Evolutionary conservation across 345 rosid genomes (phyloP), one percentile per base, ranked within the genome.

Genomic region (Melaleuca alternifolia): DNA sequence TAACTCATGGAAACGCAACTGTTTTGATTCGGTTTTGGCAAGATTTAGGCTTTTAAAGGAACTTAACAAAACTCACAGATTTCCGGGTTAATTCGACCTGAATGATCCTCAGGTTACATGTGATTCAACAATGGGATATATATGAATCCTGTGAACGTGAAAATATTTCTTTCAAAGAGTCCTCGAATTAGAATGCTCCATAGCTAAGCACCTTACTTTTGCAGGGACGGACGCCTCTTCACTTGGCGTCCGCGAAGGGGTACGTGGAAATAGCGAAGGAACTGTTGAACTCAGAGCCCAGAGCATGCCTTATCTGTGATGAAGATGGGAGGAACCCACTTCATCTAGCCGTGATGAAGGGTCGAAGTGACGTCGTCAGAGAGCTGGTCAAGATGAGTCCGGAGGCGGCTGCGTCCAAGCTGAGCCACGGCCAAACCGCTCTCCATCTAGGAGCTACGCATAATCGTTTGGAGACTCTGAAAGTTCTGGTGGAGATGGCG

Each of bases 381-480:
- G 75, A 77, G 51, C n/a, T 76, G 6, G 9, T 28, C n/a, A 76
- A 53, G 13, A 46, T 53, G 3, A 81, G 37, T 12, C 13, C 6
- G 0, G 52, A 75, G 62, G n/a, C 1, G 1, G 7, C 2, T 0
- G 11, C 11, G 46, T 14, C 3, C 0, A 53, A 4, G 52, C 51
- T 23, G 1, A 48, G 21, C 14, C 54, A 86, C 28, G 75, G 87
- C 6, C 51, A 86, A 44, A 51, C 37, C 18, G 2, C 46, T 77
- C 83, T 86, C 57, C 87, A 86, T 81, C 16, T 86, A 7, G 82
- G 87, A 15, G 75, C 41, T n/a, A 86, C 46, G 62, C 46, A 62
- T 30, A 50, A 86, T 82, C 54, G 21, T 76, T 54, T 76, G 37
- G 87, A 61, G 37, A 6, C 23, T 41, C 1, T 77, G 13, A 77